These are phyloP conservation scores for Pisolithus tinctorius DNA, from an alignment of 768 basidiomycete species.

Conservation along the genomic window DNA sequence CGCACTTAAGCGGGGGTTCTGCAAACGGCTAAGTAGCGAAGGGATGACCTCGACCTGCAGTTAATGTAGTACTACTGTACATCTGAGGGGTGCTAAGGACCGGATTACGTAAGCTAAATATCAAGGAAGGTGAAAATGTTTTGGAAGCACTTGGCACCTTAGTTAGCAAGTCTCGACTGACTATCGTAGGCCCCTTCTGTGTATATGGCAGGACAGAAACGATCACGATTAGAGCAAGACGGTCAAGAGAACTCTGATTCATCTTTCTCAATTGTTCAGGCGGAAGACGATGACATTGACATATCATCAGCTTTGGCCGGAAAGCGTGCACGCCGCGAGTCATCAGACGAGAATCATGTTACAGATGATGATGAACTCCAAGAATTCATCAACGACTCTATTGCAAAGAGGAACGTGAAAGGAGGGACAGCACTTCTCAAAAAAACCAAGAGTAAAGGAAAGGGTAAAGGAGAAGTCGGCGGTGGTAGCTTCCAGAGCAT, in stretches of 20 bases:
- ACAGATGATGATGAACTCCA: conserved; percentile 53
- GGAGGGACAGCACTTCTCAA: conserved; percentile 72
- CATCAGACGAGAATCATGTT: conserved; percentile 13
- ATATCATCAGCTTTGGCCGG: conserved; percentile 56
- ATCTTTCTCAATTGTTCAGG: conserved; percentile 6
- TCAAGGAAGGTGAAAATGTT: too few relatives aligned
- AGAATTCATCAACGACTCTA: conserved; percentile 61
- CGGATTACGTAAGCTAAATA: too few relatives aligned
- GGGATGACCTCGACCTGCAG: too few relatives aligned
- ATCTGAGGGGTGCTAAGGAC: too few relatives aligned
- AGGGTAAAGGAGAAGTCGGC: conserved; percentile 72
- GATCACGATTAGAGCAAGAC: conserved; percentile 20
- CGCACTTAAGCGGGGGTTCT: too few relatives aligned
- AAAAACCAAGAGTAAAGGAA: conserved; percentile 66
- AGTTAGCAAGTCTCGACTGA: neutral
- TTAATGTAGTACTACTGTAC: too few relatives aligned
- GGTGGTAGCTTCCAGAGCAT: conserved; percentile 96
- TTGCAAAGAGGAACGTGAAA: conserved; percentile 66
- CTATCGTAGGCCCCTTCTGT: neutral
- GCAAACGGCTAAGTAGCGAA: too few relatives aligned
- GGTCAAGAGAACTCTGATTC: conserved; percentile 7
- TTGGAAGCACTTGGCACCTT: too few relatives aligned
- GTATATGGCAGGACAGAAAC: conserved; percentile 24
- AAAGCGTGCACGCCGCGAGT: conserved; percentile 27
- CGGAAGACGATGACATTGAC: conserved; percentile 43